Conservation (phyloP, 2,329 filamentous ascomycete species). For the Talaromyces sp. region DNA sequence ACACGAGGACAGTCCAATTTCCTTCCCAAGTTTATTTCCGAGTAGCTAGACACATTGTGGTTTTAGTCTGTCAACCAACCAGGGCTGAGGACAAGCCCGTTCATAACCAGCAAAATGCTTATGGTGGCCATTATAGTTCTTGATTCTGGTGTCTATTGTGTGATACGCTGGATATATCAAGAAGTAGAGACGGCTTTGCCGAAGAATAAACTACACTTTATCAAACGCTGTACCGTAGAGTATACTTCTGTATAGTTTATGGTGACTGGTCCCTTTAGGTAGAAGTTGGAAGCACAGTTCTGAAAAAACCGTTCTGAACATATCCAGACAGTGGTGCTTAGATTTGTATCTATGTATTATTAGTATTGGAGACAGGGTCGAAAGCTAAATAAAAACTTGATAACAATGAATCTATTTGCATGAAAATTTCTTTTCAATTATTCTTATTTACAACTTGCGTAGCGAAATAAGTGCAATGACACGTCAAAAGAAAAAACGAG, state of each 20-base stretch:
- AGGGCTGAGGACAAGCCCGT: neutral
- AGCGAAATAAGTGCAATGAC: neutral
- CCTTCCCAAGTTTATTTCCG: neutral
- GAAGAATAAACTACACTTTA: neutral
- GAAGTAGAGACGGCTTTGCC: neutral
- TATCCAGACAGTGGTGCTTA: neutral
- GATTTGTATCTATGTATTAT: neutral
- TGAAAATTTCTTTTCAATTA: neutral
- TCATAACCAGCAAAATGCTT: neutral
- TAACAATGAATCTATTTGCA: neutral
- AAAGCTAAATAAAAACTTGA: neutral
- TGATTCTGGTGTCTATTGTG: neutral
- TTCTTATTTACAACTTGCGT: neutral
- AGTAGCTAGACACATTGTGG: neutral
- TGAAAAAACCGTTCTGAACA: neutral
- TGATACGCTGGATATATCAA: neutral
- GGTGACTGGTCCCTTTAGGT: neutral
- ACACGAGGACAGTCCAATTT: neutral
- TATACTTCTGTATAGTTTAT: no score
- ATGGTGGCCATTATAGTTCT: neutral
- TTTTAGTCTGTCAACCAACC: neutral
- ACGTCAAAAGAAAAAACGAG: no score
- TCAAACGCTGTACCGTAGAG: neutral
- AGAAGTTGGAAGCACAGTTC: neutral
- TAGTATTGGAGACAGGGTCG: neutral